Percentiles rank a stretch among this genome's conserved stretches.
Evolutionary conservation across 169 alveolate species (phyloP).

Genomic region (Neospora caninum): DNA sequence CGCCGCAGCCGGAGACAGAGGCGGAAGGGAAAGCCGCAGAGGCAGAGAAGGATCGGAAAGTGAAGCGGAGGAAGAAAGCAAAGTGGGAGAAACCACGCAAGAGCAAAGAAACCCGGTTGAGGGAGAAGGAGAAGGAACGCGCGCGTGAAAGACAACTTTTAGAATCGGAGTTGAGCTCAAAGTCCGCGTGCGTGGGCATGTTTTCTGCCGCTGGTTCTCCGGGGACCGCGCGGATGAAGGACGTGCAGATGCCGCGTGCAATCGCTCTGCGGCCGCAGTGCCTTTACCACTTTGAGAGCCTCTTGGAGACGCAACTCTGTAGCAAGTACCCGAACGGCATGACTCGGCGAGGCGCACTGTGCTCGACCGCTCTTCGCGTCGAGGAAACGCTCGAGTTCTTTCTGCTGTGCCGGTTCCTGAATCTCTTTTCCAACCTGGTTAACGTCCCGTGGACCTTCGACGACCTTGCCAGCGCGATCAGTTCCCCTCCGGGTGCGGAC

Average conservation of each 20-base stretch:
- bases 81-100: not conserved
- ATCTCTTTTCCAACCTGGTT: not conserved
- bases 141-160: not conserved
- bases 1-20: not conserved
- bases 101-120: not conserved
- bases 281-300: not conserved
- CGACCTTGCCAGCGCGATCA: not conserved
- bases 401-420: constrained; percentile 19
- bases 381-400: constrained; percentile 10
- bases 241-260: not conserved
- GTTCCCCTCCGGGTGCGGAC: not conserved
- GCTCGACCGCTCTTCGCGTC: not conserved
- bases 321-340: not conserved
- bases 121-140: not conserved
- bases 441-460: constrained; percentile 29
- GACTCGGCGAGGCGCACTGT: not conserved
- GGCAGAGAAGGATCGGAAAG: not conserved
- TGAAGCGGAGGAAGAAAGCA: not conserved
- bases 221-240: not conserved
- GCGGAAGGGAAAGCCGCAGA: not conserved
- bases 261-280: not conserved
- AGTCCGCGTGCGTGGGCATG: not conserved
- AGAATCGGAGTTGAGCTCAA: not conserved
- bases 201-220: not conserved
- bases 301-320: not conserved